Evolutionary conservation across 2,329 filamentous ascomycete species (phyloP).

Genomic region (Pseudovirgaria hyperparasitica): DNA sequence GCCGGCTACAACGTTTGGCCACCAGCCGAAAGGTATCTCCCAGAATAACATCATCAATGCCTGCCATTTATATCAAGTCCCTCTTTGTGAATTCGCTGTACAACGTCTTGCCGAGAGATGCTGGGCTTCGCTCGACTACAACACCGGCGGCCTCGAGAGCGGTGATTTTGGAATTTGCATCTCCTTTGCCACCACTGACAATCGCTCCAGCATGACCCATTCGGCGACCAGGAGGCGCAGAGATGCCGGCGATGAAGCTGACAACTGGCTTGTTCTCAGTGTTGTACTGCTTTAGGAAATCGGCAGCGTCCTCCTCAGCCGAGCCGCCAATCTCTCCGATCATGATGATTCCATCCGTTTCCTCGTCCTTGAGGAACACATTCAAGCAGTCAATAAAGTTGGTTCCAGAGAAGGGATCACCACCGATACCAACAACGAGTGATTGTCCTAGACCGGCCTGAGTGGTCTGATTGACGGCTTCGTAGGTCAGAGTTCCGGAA

Average conservation of each 20-base stretch:
- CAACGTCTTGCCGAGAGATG: constrained; percentile 81
- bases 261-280: constrained; percentile 90
- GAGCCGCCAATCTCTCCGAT: constrained; percentile 98
- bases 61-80: constrained; percentile 93
- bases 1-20: no score
- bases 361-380: constrained; percentile 89
- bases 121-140: constrained; percentile 89
- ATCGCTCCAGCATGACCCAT: constrained; percentile 99
- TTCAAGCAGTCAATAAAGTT: constrained; percentile 99
- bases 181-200: constrained; percentile 93
- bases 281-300: constrained; percentile 90
- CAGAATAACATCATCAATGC: no score
- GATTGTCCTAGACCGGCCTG: constrained; percentile 94
- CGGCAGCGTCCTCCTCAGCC: constrained; percentile 94
- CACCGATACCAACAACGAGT: constrained; percentile 93
- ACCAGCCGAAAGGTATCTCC: no score
- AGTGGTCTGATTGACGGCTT: constrained; percentile 99
- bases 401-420: constrained; percentile 96
- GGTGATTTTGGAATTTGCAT: constrained; percentile 94
- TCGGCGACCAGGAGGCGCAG: constrained; percentile 84
- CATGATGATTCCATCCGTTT: constrained; percentile 99
- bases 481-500: constrained; percentile 96
- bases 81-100: constrained; percentile 92
- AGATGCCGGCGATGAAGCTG: constrained; percentile 97
- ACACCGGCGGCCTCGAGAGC: constrained; percentile 89